phyloP scores from a whole-genome alignment of 192 early-diverging fungal species.

The Backusella liffmaniae region DNA sequence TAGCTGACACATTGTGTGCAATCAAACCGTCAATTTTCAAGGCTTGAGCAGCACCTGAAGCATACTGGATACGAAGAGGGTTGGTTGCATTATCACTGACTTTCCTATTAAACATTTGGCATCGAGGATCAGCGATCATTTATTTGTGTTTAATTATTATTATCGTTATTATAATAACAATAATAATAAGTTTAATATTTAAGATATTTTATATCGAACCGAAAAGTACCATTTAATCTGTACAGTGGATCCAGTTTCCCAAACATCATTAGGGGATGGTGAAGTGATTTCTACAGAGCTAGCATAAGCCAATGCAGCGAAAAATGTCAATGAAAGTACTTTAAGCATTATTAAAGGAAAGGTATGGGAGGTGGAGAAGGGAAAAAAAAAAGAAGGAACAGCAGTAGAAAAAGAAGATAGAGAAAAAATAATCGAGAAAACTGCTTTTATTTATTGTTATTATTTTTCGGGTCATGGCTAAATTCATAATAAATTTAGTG shows the following conservation, averaged over 20 bases:
- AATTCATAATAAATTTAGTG: conserved; percentile 9
- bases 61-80: not conserved
- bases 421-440: not conserved
- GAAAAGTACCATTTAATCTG: conserved; percentile 16
- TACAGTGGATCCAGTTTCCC: conserved; percentile 10
- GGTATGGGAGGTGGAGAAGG: not conserved
- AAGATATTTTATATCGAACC: not conserved
- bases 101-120: not conserved
- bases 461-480: not conserved
- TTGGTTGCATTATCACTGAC: not conserved
- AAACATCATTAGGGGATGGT: conserved; percentile 1
- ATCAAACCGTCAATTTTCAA: conserved; percentile 2
- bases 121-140: not conserved
- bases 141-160: not conserved
- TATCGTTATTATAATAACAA: not conserved
- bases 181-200: conserved; percentile 7
- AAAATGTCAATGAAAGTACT: not conserved
- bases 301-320: not conserved
- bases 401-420: not conserved
- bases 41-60: conserved; percentile 1
- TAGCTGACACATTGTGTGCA: not conserved
- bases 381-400: not conserved
- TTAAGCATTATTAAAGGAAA: not conserved
- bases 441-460: not conserved
- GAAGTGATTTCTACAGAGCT: conserved; percentile 7